Percentiles rank a stretch among this genome's conserved stretches.
Conservation (phyloP, 192 early-diverging fungal genomes). For the Thoreauomyces humboldtii region DNA sequence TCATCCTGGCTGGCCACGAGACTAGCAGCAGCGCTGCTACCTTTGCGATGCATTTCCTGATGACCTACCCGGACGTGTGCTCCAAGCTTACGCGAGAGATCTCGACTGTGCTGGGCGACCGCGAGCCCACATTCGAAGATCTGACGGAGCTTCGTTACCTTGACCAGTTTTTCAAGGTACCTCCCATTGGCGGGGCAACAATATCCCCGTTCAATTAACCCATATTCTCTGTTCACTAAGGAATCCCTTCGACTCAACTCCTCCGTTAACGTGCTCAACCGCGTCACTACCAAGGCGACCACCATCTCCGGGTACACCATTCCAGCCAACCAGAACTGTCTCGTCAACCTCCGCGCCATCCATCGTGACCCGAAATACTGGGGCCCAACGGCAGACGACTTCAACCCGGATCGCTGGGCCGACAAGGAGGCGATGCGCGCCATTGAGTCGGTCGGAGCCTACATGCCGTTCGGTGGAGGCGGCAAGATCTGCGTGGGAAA, state of each 20-base stretch:
- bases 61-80: conserved; percentile 34
- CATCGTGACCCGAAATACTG: conserved; percentile 23
- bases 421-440: conserved; percentile 21
- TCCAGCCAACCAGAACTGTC: conserved; percentile 11
- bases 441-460: conserved; percentile 17
- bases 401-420: conserved; percentile 55
- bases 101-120: neutral
- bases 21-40: conserved; percentile 49
- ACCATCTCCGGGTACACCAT: conserved; percentile 45
- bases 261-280: conserved; percentile 44
- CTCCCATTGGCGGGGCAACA: too few relatives aligned
- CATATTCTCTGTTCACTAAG: too few relatives aligned
- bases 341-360: neutral
- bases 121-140: conserved; percentile 10
- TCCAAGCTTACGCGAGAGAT: conserved; percentile 34
- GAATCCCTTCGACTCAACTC: conserved; percentile 54
- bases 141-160: conserved; percentile 19
- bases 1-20: conserved; percentile 55
- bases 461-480: conserved; percentile 31
- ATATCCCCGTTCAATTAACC: too few relatives aligned
- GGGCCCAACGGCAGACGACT: conserved; percentile 52
- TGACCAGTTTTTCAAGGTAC: conserved; percentile 9
- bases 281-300: conserved; percentile 29
- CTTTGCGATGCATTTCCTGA: conserved; percentile 38
- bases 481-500: conserved; percentile 30